Evolutionary conservation across 805 yeast species (phyloP).

Genomic region (Candida methanosorbosa): DNA sequence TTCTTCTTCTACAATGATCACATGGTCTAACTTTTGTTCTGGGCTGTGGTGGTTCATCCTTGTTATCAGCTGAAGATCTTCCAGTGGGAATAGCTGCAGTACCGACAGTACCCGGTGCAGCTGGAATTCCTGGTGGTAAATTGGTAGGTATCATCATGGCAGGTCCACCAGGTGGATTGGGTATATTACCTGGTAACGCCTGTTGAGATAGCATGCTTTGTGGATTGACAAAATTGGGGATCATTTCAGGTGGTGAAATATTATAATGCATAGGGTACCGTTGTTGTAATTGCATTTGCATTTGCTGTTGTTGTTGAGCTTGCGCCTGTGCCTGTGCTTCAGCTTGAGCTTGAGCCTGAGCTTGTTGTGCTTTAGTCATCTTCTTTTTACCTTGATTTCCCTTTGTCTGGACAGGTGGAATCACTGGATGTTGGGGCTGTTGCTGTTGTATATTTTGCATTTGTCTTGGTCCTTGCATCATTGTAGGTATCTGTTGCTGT

Average conservation of each 20-base stretch:
- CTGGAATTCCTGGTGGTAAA: constrained; percentile 1
- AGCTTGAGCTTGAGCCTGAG: too few relatives aligned
- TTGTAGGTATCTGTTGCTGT: constrained; percentile 5
- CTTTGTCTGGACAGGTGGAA: too few relatives aligned
- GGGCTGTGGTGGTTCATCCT: constrained; percentile 28
- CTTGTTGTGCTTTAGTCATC: too few relatives aligned
- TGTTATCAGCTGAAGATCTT: too few relatives aligned
- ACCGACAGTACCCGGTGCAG: constrained; percentile 1
- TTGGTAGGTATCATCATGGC: constrained; percentile 2
- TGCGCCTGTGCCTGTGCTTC: too few relatives aligned
- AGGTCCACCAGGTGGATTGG: neutral
- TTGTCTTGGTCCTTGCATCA: constrained; percentile 3
- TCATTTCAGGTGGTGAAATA: neutral
- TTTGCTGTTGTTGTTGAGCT: too few relatives aligned
- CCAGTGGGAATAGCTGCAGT: constrained; percentile 2
- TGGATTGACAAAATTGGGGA: constrained; percentile 2
- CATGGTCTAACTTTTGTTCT: constrained; percentile 52
- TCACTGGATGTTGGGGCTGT: too few relatives aligned
- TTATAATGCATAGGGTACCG: too few relatives aligned
- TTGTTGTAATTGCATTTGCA: too few relatives aligned
- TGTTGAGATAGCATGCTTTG: too few relatives aligned
- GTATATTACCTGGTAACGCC: constrained; percentile 1
- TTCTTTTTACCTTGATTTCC: too few relatives aligned
- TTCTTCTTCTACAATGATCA: constrained; percentile 76
- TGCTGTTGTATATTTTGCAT: too few relatives aligned